Conservation (phyloP, 106 monocot genomes). For the Acanthochlamys bracteata region DNA sequence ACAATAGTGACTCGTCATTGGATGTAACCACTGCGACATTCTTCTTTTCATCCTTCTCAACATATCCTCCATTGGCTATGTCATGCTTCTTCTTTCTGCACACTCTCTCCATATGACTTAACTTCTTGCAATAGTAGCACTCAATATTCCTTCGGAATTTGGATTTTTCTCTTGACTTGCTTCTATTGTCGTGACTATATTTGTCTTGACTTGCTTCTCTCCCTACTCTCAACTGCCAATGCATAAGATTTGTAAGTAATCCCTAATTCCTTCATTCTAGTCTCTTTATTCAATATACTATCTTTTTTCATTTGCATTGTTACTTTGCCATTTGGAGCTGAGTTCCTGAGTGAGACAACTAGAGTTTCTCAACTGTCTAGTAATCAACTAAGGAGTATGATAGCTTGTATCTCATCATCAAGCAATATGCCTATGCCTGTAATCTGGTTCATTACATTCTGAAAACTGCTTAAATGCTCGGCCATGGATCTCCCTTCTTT, state of each 20-base stretch:
- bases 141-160: no score
- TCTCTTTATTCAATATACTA: constrained; percentile 1
- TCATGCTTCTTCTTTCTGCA: background rate
- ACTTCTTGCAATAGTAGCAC: no score
- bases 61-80: background rate
- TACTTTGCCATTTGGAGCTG: background rate
- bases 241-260: background rate
- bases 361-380: background rate
- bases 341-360: background rate
- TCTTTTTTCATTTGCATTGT: background rate
- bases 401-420: constrained; percentile 2
- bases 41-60: background rate
- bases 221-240: background rate
- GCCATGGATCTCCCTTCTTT: background rate
- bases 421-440: background rate
- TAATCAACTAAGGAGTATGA: background rate
- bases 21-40: background rate
- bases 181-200: no score
- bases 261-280: background rate
- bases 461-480: background rate
- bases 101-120: no score
- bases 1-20: no score
- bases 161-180: no score
- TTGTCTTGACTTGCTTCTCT: background rate
- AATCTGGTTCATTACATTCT: background rate